These are phyloP conservation scores for Erysimum pusillum DNA, from an alignment of 441 rosid species.

Conservation along the genomic window DNA sequence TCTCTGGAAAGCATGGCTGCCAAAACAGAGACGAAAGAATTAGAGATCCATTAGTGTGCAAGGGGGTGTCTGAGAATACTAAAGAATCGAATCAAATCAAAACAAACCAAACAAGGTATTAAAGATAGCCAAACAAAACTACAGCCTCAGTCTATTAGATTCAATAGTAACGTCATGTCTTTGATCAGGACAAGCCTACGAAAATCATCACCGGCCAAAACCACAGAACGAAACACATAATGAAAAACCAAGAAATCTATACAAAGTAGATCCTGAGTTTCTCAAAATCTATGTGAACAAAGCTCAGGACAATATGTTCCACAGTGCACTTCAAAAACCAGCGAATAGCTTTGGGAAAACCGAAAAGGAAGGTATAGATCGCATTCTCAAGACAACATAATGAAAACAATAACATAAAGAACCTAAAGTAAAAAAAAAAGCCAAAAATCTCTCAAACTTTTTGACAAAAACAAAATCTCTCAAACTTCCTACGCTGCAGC, in stretches of 20 bases:
- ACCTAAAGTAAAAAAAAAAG: not conserved
- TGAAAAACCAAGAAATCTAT: not conserved
- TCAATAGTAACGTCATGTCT: slow-evolving; percentile 42
- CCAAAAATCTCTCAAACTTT: too few relatives aligned
- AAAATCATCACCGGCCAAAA: slow-evolving; percentile 50
- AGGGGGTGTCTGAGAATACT: not conserved
- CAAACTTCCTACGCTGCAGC: slow-evolving; percentile 52
- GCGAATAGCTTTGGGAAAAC: not conserved
- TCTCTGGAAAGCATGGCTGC: slow-evolving; percentile 90
- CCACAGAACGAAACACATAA: not conserved
- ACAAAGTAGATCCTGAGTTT: not conserved
- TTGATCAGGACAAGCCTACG: slow-evolving; percentile 57
- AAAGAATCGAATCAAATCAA: not conserved
- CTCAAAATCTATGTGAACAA: not conserved
- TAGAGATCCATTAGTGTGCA: not conserved
- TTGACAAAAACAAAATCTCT: slow-evolving; percentile 45
- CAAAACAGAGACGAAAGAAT: slow-evolving; percentile 6
- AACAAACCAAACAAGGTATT: not conserved
- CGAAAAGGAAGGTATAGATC: not conserved
- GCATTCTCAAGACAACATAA: not conserved
- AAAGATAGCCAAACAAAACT: not conserved
- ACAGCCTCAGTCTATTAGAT: slow-evolving; percentile 45
- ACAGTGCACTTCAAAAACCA: not conserved
- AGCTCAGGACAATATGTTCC: not conserved
- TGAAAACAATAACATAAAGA: not conserved